Conservation (phyloP, 208 protist species). For the Wallacemonas sp. region DNA sequence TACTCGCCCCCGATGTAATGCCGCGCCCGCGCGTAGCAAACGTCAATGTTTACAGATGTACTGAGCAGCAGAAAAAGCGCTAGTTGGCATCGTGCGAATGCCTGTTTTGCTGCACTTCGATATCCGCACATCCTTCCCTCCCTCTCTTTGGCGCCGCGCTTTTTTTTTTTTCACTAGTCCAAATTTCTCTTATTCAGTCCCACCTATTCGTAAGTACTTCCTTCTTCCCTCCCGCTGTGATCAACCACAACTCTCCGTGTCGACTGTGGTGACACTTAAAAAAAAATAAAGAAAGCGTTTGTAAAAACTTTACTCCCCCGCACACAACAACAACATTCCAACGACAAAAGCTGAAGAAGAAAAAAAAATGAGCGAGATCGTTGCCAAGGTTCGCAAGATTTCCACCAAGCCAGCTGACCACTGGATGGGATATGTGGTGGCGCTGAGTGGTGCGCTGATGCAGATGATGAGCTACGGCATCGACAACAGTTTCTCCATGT, state of each 20-base stretch:
- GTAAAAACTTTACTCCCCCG: too few species aligned
- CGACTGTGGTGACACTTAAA: neutral
- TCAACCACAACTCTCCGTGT: neutral
- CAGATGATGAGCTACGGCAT: slow-evolving; percentile 87
- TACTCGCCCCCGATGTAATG: too few species aligned
- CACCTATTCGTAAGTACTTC: neutral
- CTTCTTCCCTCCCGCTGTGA: neutral
- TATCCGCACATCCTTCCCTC: too few species aligned
- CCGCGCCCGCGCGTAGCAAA: too few species aligned
- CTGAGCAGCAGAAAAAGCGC: too few species aligned
- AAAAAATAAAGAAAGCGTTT: neutral
- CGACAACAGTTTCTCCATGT: slow-evolving; percentile 83
- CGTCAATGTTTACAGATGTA: too few species aligned
- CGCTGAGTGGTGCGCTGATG: slow-evolving; percentile 71
- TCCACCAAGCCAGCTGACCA: slow-evolving; percentile 65
- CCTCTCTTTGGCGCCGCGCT: too few species aligned
- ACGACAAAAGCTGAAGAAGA: slow-evolving; percentile 7
- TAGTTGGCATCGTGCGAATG: too few species aligned
- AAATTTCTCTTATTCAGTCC: neutral
- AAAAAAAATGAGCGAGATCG: slow-evolving; percentile 3
- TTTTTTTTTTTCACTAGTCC: neutral
- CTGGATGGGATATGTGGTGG: slow-evolving; percentile 74
- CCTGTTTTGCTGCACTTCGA: too few species aligned
- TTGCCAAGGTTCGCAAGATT: slow-evolving; percentile 7
- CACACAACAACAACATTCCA: too few species aligned